These are phyloP conservation scores for Aegilops longissima DNA, from an alignment of 176 grass and related monocot species.

Conservation along the genomic window DNA sequence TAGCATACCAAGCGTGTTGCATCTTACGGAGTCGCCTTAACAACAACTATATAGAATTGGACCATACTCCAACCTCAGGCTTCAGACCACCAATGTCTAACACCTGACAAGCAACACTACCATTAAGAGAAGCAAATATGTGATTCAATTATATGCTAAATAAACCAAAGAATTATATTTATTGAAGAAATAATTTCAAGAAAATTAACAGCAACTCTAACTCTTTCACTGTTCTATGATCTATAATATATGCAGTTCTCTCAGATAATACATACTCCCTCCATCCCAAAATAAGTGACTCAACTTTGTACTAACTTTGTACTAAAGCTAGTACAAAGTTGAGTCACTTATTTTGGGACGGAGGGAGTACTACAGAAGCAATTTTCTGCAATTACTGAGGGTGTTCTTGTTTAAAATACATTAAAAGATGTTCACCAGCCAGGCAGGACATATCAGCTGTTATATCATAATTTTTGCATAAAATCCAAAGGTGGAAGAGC, in stretches of 20 bases:
- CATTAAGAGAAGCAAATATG: not conserved
- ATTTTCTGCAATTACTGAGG: not conserved
- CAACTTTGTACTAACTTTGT: no score
- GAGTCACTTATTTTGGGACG: no score
- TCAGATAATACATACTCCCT: not conserved
- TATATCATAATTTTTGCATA: not conserved
- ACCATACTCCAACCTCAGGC: not conserved
- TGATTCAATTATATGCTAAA: not conserved
- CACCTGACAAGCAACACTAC: not conserved
- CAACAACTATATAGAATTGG: not conserved
- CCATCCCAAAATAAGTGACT: no score
- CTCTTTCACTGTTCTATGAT: not conserved
- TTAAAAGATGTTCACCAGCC: not conserved
- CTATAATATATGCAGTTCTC: not conserved
- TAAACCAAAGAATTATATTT: not conserved
- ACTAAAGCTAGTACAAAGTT: no score
- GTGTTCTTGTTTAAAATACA: not conserved
- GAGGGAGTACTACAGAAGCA: not conserved
- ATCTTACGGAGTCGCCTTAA: not conserved
- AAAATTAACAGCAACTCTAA: not conserved
- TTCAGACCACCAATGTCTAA: slow-evolving; percentile 4
- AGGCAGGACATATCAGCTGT: not conserved
- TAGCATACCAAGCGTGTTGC: not conserved
- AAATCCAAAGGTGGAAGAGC: no score
- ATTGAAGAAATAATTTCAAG: not conserved